These are phyloP conservation scores for Epichloe glyceriae DNA, from an alignment of 2,329 filamentous ascomycete species.

Conservation along the genomic window DNA sequence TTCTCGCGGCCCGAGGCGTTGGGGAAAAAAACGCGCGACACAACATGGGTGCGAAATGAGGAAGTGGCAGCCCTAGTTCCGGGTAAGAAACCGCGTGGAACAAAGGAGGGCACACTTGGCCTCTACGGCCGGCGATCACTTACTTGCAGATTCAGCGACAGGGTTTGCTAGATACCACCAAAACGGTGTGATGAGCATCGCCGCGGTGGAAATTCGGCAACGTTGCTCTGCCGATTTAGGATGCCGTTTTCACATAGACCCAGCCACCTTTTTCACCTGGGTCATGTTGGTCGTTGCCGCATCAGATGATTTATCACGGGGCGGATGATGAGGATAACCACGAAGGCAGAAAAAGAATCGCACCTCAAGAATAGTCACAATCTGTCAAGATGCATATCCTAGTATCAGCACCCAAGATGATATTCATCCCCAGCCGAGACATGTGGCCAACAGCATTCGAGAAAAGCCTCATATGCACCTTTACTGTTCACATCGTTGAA, in stretches of 20 bases:
- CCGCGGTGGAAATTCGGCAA: background rate
- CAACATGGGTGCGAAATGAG: too few relatives aligned
- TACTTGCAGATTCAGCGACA: constrained; percentile 3
- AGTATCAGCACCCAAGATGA: too few relatives aligned
- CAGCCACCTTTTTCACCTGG: background rate
- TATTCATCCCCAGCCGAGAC: too few relatives aligned
- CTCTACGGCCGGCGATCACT: background rate
- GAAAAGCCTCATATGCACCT: too few relatives aligned
- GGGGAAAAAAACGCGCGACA: too few relatives aligned
- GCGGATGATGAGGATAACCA: too few relatives aligned
- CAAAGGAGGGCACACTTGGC: background rate
- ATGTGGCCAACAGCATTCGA: too few relatives aligned
- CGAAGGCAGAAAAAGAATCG: too few relatives aligned
- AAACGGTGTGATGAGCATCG: background rate
- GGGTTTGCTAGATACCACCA: background rate
- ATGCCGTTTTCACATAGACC: background rate
- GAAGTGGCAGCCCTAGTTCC: background rate
- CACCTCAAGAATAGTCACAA: too few relatives aligned
- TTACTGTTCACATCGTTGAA: too few relatives aligned
- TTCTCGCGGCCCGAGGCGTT: too few relatives aligned
- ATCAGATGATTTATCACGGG: background rate
- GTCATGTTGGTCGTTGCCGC: background rate
- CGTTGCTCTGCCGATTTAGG: background rate
- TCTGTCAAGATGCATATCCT: too few relatives aligned
- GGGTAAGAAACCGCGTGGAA: background rate